Conservation (phyloP, 1,284 basidiomycete species). For the Pulchroboletus neoregius region DNA sequence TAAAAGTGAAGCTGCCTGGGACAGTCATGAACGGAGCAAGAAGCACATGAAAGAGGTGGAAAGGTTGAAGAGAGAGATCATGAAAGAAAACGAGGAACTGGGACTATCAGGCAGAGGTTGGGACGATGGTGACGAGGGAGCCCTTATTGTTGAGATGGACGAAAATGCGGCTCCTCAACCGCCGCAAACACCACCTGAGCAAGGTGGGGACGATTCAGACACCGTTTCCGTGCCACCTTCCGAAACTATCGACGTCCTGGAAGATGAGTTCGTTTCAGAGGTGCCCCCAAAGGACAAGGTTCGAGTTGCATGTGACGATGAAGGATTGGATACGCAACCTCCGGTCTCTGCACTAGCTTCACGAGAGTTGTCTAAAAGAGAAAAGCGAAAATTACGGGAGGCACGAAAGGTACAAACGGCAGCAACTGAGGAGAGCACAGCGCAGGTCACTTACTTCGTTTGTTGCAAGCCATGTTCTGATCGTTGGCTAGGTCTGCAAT, state of each 20-base stretch:
- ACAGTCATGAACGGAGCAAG: constrained; percentile 94
- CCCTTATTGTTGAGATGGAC: constrained; percentile 17
- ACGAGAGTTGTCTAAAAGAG: constrained; percentile 66
- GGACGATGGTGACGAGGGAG: constrained; percentile 26
- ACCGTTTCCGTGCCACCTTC: background rate
- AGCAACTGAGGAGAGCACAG: constrained; percentile 14
- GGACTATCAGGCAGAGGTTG: constrained; percentile 34
- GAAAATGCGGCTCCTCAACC: constrained; percentile 11
- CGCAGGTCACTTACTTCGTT: constrained; percentile 15
- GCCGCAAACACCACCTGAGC: constrained; percentile 13
- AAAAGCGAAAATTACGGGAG: constrained; percentile 76
- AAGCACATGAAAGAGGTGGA: constrained; percentile 92
- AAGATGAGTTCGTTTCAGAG: constrained; percentile 3
- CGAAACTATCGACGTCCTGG: background rate
- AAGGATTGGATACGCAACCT: background rate
- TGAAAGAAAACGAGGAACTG: constrained; percentile 70
- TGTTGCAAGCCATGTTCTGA: constrained; percentile 8
- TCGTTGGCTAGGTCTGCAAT: constrained; percentile 54
- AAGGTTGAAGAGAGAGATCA: constrained; percentile 69
- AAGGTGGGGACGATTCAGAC: constrained; percentile 21
- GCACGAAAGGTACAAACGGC: constrained; percentile 66
- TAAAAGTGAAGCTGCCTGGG: constrained; percentile 90
- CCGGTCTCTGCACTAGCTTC: constrained; percentile 43
- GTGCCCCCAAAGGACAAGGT: constrained; percentile 3
- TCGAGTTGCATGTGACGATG: constrained; percentile 1